These are phyloP conservation scores for Tuber borchii DNA, from an alignment of 495 filamentous ascomycete species.

Conservation along the genomic window DNA sequence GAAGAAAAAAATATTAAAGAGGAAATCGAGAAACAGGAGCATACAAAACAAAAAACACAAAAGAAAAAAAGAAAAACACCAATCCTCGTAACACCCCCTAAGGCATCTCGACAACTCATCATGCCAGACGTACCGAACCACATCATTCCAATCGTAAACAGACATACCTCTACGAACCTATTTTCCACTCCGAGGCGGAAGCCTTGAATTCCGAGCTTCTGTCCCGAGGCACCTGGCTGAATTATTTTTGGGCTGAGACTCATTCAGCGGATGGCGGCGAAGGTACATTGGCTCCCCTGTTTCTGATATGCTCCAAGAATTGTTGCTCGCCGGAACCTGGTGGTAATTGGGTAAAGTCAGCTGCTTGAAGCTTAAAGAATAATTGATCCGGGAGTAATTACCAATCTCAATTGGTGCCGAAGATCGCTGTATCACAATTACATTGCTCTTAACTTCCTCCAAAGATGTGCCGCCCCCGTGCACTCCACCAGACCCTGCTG, in stretches of 20 bases:
- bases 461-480: constrained; percentile 33
- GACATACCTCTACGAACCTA: background rate
- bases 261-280: constrained; percentile 21
- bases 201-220: background rate
- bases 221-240: background rate
- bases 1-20: background rate
- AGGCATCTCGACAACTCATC: constrained; percentile 2
- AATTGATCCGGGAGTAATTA: constrained; percentile 9
- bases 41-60: constrained; percentile 2
- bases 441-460: constrained; percentile 37
- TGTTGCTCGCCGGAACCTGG: constrained; percentile 25
- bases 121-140: background rate
- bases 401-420: constrained; percentile 27
- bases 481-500: constrained; percentile 8
- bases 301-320: constrained; percentile 36
- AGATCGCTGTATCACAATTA: constrained; percentile 34
- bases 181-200: background rate
- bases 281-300: constrained; percentile 29
- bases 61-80: constrained; percentile 9
- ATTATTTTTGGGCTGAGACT: background rate
- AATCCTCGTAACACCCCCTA: constrained; percentile 10
- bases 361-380: background rate
- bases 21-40: constrained; percentile 5
- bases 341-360: constrained; percentile 16
- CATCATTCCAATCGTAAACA: background rate